These are phyloP conservation scores for Cytospora schulzeri DNA, from an alignment of 2,329 filamentous ascomycete genomes.

Conservation along the genomic window DNA sequence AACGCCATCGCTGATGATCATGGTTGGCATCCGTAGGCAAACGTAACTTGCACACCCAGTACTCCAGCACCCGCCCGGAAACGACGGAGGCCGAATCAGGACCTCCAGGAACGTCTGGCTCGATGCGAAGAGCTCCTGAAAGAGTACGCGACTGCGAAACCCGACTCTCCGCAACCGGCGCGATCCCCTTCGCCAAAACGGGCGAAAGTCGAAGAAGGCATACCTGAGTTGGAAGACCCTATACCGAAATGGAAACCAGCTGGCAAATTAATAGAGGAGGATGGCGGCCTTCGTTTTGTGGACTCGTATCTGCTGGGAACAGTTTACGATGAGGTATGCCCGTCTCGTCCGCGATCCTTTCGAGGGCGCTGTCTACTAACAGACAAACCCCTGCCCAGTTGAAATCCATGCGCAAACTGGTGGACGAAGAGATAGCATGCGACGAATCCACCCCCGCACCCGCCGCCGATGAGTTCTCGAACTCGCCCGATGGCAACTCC, in stretches of 20 bases:
- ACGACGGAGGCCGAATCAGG: conserved; percentile 61
- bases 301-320: conserved; percentile 57
- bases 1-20: conserved; percentile 8
- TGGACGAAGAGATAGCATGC: conserved; percentile 51
- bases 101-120: conserved; percentile 61
- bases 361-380: conserved; percentile 26
- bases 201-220: conserved; percentile 17
- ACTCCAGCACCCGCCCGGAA: conserved; percentile 63
- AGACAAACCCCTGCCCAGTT: conserved; percentile 41
- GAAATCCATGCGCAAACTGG: conserved; percentile 60
- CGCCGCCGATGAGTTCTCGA: conserved; percentile 16
- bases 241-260: conserved; percentile 45
- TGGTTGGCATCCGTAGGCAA: conserved; percentile 45
- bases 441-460: conserved; percentile 25
- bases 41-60: conserved; percentile 61
- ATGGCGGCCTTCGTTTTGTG: conserved; percentile 58
- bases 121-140: conserved; percentile 61
- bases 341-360: neutral
- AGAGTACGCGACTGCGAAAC: conserved; percentile 51
- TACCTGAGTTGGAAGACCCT: conserved; percentile 37
- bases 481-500: conserved; percentile 54
- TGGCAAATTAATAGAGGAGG: conserved; percentile 58
- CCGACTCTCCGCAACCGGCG: conserved; percentile 29
- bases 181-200: conserved; percentile 27
- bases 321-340: conserved; percentile 56